phyloP scores from a whole-genome alignment of 1,139 yeast species.

The Geotrichum restrictum region DNA sequence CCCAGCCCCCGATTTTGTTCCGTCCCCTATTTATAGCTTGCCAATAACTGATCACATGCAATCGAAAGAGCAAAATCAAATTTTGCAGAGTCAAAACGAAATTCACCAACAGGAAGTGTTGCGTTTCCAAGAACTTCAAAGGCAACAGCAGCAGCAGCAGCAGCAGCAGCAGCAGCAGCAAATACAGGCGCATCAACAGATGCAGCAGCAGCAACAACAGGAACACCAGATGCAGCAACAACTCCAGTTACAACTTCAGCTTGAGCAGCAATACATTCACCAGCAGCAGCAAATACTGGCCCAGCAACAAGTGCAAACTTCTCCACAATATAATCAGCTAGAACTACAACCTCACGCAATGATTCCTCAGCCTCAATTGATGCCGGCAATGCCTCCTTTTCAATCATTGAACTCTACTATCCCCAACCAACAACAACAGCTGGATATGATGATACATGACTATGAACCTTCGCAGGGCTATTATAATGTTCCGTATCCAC shows the following conservation, averaged over 20 bases:
- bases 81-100: background rate
- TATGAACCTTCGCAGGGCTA: background rate
- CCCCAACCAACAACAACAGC: background rate
- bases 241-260: constrained; percentile 5
- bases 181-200: constrained; percentile 40
- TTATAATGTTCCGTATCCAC: background rate
- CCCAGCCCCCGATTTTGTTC: no score
- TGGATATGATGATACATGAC: background rate
- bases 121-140: background rate
- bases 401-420: background rate
- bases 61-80: background rate
- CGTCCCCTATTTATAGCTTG: constrained; percentile 3
- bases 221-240: constrained; percentile 23
- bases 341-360: constrained; percentile 1
- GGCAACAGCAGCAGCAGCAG: background rate
- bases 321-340: background rate
- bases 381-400: background rate
- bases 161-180: constrained; percentile 41
- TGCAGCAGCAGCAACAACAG: constrained; percentile 4
- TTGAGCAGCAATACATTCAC: constrained; percentile 5
- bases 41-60: background rate
- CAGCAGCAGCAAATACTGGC: constrained; percentile 10
- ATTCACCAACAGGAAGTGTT: background rate
- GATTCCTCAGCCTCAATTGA: constrained; percentile 4
- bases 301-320: constrained; percentile 2